phyloP scores from a whole-genome alignment of 495 filamentous ascomycete species.

The Penicillium silybi region DNA sequence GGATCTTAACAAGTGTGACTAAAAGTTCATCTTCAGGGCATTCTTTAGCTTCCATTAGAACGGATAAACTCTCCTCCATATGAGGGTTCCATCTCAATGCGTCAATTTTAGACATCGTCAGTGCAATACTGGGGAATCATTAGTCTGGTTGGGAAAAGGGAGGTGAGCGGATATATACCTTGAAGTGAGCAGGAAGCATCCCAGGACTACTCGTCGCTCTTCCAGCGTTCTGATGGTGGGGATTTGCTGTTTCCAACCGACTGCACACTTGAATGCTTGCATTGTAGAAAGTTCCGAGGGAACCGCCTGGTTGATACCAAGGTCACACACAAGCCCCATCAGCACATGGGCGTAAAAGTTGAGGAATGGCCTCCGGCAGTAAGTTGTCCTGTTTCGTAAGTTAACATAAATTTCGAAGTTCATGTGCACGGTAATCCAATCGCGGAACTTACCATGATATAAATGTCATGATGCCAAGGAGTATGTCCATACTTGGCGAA shows the following conservation, averaged over 20 bases:
- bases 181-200: slow-evolving; percentile 50
- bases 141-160: neutral
- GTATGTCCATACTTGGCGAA: slow-evolving; percentile 51
- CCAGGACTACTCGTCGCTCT: slow-evolving; percentile 50
- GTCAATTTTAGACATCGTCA: slow-evolving; percentile 42
- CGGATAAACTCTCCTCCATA: slow-evolving; percentile 48
- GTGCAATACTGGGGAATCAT: slow-evolving; percentile 32
- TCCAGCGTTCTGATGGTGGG: slow-evolving; percentile 39
- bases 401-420: neutral
- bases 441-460: slow-evolving; percentile 36
- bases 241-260: slow-evolving; percentile 15
- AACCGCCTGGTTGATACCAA: slow-evolving; percentile 50
- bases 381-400: slow-evolving; percentile 12
- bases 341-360: slow-evolving; percentile 46
- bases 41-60: slow-evolving; percentile 42
- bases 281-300: slow-evolving; percentile 21
- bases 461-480: slow-evolving; percentile 50
- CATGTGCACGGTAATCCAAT: neutral
- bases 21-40: slow-evolving; percentile 49
- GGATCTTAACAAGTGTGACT: slow-evolving; percentile 44
- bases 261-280: slow-evolving; percentile 23
- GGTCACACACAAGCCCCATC: slow-evolving; percentile 48
- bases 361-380: slow-evolving; percentile 22
- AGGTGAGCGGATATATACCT: slow-evolving; percentile 29
- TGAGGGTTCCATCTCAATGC: slow-evolving; percentile 49